Percentiles rank a stretch among this genome's conserved stretches.
These are phyloP conservation scores for Pythium myriotylum DNA, from an alignment of 352 stramenopile species.

Conservation along the genomic window DNA sequence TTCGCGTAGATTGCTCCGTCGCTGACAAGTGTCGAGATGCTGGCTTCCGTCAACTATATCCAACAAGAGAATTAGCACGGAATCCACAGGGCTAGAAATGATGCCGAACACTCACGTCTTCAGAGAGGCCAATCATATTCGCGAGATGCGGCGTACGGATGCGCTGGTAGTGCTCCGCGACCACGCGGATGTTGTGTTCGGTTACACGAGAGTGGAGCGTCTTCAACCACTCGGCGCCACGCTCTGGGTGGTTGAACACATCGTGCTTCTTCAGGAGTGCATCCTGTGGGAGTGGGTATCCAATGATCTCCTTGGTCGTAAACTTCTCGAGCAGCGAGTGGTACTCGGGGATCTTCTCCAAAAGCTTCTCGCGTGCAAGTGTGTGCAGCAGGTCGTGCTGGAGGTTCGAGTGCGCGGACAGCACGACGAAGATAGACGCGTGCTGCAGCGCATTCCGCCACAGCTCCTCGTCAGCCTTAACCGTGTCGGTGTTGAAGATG, in stretches of 20 bases:
- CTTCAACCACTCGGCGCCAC: constrained; percentile 84
- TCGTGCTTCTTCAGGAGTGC: constrained; percentile 78
- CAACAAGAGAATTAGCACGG: not conserved
- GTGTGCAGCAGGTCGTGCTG: constrained; percentile 79
- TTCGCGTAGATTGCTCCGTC: constrained; percentile 95
- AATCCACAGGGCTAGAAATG: too few relatives aligned
- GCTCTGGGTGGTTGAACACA: constrained; percentile 80
- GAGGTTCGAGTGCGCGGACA: constrained; percentile 78
- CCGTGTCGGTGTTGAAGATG: constrained; percentile 80
- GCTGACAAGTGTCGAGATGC: constrained; percentile 91
- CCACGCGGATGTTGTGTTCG: constrained; percentile 97
- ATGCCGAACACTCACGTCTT: constrained; percentile 61
- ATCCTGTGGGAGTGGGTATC: constrained; percentile 92
- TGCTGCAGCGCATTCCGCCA: constrained; percentile 78
- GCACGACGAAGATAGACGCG: constrained; percentile 74
- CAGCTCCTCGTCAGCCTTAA: constrained; percentile 67
- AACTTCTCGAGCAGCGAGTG: constrained; percentile 85
- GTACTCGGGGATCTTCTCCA: constrained; percentile 68
- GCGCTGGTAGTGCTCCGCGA: constrained; percentile 95
- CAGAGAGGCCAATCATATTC: constrained; percentile 91
- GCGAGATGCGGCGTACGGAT: constrained; percentile 94
- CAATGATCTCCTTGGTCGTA: constrained; percentile 97
- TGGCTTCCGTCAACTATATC: constrained; percentile 65
- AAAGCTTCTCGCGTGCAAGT: constrained; percentile 60
- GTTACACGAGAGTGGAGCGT: constrained; percentile 93